Base-by-base conservation (phyloP, 1,284 basidiomycete genomes). In the Irpex sp. region DNA sequence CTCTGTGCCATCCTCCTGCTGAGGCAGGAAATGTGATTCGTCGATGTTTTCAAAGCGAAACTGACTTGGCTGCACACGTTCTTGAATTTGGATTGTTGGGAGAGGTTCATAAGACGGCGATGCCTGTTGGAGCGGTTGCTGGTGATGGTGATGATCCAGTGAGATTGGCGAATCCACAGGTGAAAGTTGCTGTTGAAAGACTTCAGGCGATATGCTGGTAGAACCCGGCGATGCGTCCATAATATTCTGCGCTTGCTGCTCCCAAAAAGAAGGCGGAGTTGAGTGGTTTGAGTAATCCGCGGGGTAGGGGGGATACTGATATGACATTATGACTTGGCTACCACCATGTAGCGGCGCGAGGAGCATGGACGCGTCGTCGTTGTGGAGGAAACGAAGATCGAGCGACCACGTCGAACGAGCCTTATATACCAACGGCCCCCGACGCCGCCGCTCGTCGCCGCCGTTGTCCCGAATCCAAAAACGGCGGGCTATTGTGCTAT, bases 31-130 rank as follows among this genome's bases (percentile, higher is more conserved):
- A 49, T 73, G 65, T 58, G 71, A 69, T 62, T 71, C 70, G 62
- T 71, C 69, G 51, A 69, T 67, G 64, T 70, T 72, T 63, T 74
- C 73, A 68, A 76, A 76, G 57, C 70, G 73, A 59, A 65, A 72
- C 62, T 66, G 65, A 55, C 68, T 66, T 58, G 56, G 61, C 55
- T 15, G 62, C 21, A 55, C 36, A 34, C 65, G 67, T 48, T 70
- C 65, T 57, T 67, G 70, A 17, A 73, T 65, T 26, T 67, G 67
- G 60, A 73, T 73, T 36, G 67, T 68, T 2, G 38, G 61, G 21
- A 58, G 58, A 3, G 61, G 9, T 26, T 55, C 58, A 58, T 51
- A 60, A 1, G 54, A 17, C 36, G n/a, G 61, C 31, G 31, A 17
- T 34, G 26, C 49, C 13, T 51, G 59, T 34, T 37, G 56, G 8